These are phyloP conservation scores for Elongisporangium anandrum DNA, from an alignment of 352 stramenopile species.

Conservation along the genomic window DNA sequence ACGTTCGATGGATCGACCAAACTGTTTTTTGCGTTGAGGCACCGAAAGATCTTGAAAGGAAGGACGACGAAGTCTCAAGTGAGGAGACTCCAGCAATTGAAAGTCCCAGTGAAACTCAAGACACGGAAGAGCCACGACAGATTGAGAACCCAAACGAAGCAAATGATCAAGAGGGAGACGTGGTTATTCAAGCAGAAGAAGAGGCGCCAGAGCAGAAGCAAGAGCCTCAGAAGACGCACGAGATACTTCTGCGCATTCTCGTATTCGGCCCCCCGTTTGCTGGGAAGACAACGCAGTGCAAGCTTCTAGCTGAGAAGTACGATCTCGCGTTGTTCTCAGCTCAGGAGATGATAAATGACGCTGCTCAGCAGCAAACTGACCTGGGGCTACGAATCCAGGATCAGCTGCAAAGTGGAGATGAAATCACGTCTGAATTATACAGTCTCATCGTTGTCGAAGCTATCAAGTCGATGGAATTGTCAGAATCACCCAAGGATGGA, in stretches of 20 bases:
- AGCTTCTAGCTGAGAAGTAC: slow-evolving; percentile 42
- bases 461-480: slow-evolving; percentile 17
- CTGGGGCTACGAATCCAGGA: slow-evolving; percentile 21
- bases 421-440: slow-evolving; percentile 48
- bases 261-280: slow-evolving; percentile 58
- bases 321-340: slow-evolving; percentile 49
- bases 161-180: not conserved
- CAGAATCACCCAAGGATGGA: slow-evolving; percentile 13
- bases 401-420: slow-evolving; percentile 27
- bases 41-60: not conserved
- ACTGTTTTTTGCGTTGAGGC: slow-evolving; percentile 1
- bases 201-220: not conserved
- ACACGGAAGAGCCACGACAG: not conserved
- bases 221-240: not conserved
- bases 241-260: slow-evolving; percentile 35
- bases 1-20: slow-evolving; percentile 47
- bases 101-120: not conserved
- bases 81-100: not conserved
- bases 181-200: not conserved
- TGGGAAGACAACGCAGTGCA: slow-evolving; percentile 51
- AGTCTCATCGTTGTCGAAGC: slow-evolving; percentile 45
- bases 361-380: slow-evolving; percentile 20
- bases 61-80: not conserved
- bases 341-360: slow-evolving; percentile 31
- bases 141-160: not conserved